Evolutionary conservation across 139 green algal species (phyloP).

Genomic region (Klebsormidium nitens): DNA sequence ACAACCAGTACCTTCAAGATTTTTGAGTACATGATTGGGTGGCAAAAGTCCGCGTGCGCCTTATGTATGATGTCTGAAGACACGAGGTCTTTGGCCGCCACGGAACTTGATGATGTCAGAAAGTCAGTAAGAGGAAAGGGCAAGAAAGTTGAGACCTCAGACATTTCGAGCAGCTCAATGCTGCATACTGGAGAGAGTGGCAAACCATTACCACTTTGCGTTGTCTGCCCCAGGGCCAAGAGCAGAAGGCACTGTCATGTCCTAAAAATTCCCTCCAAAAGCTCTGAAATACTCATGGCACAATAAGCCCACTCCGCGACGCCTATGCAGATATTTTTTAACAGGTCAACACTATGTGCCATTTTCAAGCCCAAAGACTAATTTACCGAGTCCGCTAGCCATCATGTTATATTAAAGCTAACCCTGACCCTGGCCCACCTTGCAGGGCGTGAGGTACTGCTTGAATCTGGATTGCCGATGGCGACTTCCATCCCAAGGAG

Average conservation of each 20-base stretch:
- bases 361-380: not conserved
- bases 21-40: not conserved
- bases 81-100: not conserved
- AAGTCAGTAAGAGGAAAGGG: too few relatives aligned
- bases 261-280: not conserved
- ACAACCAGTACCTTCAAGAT: not conserved
- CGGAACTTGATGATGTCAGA: slow-evolving; percentile 1
- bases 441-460: slow-evolving; percentile 29
- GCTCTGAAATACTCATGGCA: not conserved
- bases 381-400: not conserved
- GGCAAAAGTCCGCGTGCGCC: not conserved
- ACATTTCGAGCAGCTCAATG: too few relatives aligned
- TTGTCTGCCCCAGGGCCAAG: too few relatives aligned
- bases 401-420: not conserved
- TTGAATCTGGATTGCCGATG: slow-evolving; percentile 31
- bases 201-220: too few relatives aligned
- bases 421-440: slow-evolving; percentile 4
- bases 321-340: not conserved
- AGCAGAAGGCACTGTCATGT: too few relatives aligned
- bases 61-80: not conserved
- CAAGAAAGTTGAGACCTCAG: too few relatives aligned
- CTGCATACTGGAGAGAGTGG: too few relatives aligned
- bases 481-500: slow-evolving; percentile 30
- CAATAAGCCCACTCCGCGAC: not conserved
- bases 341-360: slow-evolving; percentile 11